Base-by-base conservation (phyloP, 257 asterid genomes). In the Solanum infundibuliforme region DNA sequence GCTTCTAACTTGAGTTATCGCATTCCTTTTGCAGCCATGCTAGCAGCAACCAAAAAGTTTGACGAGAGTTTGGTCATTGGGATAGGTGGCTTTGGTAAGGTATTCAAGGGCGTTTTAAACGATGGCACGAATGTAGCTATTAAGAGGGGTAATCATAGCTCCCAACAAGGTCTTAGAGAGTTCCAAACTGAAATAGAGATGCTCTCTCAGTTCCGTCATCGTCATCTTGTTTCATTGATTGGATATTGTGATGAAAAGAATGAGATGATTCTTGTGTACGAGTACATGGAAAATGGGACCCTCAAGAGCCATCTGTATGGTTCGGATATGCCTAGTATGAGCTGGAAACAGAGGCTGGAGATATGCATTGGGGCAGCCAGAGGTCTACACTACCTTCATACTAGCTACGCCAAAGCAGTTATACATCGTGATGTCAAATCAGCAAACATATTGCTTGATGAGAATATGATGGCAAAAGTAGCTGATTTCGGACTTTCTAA, bases 341-440 rank as follows among this genome's bases (percentile, higher is more conserved):
- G 93, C 58, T 93, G 95, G 96, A 92, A 92, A 90, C 92, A 90
- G 88, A 89, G 95, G n/a, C 93, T 93, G 14, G 93, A 93, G 90
- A 92, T 93, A 68, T 92, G 96, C 88, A 93, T 93, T 36, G 95
- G 94, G 38, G 86, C 95, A 5, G 96, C 96, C 7, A 88, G 94
- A 85, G 96, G 95, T 27, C 55, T 93, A 18, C 95, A 93, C 86
- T 93, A 93, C 86, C 95, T 93, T 43, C 96, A 93, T 89, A 93
- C 94, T 0, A 92, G 96, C 20, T 68, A 89, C 4, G 91, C 93
- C 31, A 88, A 91, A 87, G 92, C 92, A 5, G 92, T 93, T 52
- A 93, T 93, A 66, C 95, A 93, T 58, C 93, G 95, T 41, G 96
- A 93, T 81, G 95, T 92, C 74, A 93, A 93, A 88, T 91, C 95